Percentiles rank a stretch among this genome's conserved stretches.
These are phyloP conservation scores for Apophysomyces variabilis DNA, from an alignment of 371 early-diverging fungal species.

Conservation along the genomic window DNA sequence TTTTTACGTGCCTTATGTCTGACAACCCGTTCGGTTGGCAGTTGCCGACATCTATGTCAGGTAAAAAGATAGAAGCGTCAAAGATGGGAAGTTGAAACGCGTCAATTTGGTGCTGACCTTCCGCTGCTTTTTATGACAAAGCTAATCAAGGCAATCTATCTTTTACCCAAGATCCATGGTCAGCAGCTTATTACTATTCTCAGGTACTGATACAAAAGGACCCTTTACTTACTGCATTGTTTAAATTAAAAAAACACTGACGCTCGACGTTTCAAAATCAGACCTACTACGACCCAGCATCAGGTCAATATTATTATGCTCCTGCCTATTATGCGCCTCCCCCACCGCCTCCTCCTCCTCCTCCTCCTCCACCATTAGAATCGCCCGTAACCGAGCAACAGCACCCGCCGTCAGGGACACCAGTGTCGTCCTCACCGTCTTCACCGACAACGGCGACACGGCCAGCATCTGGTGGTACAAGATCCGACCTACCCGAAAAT, in stretches of 20 bases:
- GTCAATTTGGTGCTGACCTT: not conserved
- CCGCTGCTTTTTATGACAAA: not conserved
- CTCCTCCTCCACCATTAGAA: not conserved
- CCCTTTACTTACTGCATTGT: no score
- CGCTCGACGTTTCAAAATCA: not conserved
- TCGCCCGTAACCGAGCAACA: not conserved
- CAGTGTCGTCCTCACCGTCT: not conserved
- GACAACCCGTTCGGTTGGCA: conserved; percentile 16
- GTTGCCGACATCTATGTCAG: conserved; percentile 10
- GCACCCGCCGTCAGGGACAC: not conserved
- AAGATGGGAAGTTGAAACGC: not conserved
- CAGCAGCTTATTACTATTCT: conserved; percentile 1
- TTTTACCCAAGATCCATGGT: conserved; percentile 1
- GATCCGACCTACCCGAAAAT: conserved; percentile 5
- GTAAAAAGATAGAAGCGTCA: not conserved
- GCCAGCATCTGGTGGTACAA: not conserved
- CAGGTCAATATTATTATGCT: conserved; percentile 4
- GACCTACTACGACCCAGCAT: not conserved
- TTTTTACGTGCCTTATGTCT: not conserved
- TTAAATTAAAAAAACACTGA: no score
- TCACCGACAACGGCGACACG: not conserved
- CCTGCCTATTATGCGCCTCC: conserved; percentile 5
- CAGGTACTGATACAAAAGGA: not conserved
- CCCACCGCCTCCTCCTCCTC: conserved; percentile 1
- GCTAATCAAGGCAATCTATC: not conserved